These are phyloP conservation scores for Scolecobasidium constrictum DNA, from an alignment of 2,329 filamentous ascomycete genomes.

Conservation along the genomic window DNA sequence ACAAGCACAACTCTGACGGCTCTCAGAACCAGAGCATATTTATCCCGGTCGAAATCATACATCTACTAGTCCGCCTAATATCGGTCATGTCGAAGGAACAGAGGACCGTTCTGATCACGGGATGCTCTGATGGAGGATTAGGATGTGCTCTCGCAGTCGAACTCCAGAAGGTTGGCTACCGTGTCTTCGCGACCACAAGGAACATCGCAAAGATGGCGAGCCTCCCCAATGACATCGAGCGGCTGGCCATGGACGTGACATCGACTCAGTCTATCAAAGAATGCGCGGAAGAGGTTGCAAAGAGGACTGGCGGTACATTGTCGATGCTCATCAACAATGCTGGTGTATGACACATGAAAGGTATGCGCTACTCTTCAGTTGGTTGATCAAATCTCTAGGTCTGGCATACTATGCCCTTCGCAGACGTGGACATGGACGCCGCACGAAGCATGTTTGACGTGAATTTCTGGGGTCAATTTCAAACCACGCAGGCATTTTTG, in stretches of 20 bases:
- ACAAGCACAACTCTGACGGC: too few species aligned
- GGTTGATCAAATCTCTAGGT: too few species aligned
- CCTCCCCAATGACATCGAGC: slow-evolving; percentile 17
- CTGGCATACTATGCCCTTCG: slow-evolving; percentile 22
- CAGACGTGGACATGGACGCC: slow-evolving; percentile 25
- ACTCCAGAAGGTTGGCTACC: neutral
- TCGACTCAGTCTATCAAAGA: slow-evolving; percentile 16
- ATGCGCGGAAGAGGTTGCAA: slow-evolving; percentile 13
- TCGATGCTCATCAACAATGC: slow-evolving; percentile 35
- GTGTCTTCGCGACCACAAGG: neutral
- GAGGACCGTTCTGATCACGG: slow-evolving; percentile 2
- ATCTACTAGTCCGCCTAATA: too few species aligned
- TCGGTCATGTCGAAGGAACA: too few species aligned
- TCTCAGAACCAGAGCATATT: too few species aligned
- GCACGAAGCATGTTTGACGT: slow-evolving; percentile 29
- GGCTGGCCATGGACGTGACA: slow-evolving; percentile 21
- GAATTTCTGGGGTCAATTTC: slow-evolving; percentile 30
- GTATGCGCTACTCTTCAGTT: too few species aligned
- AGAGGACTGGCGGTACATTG: slow-evolving; percentile 21
- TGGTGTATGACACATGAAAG: too few species aligned
- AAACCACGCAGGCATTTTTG: slow-evolving; percentile 27
- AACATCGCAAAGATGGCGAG: slow-evolving; percentile 19
- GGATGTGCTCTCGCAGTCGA: neutral
- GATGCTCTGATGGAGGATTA: slow-evolving; percentile 1
- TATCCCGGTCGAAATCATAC: too few species aligned